Conservation (phyloP, 2,329 filamentous ascomycete species). For the Cladophialophora psammophila region DNA sequence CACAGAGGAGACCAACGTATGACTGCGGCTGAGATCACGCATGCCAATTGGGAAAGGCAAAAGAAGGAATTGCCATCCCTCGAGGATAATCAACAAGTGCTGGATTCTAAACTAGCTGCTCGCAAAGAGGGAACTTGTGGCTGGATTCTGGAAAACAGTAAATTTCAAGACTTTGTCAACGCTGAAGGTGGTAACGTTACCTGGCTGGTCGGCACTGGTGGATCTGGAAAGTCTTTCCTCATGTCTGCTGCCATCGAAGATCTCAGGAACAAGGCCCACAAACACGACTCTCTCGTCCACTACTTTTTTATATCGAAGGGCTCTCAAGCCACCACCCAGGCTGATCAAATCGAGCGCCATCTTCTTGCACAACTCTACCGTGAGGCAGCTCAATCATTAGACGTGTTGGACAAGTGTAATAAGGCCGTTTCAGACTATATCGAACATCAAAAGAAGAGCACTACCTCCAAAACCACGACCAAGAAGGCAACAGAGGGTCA, state of each 20-base stretch:
- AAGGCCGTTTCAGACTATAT: background rate
- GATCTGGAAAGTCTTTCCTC: constrained; percentile 4
- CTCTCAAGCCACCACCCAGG: background rate
- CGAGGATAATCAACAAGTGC: constrained; percentile 5
- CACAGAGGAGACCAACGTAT: background rate
- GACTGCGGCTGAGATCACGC: constrained; percentile 3
- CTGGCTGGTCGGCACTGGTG: background rate
- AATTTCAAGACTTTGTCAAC: background rate
- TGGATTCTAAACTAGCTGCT: background rate
- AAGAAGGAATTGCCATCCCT: constrained; percentile 1
- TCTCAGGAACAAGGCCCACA: background rate
- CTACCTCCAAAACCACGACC: background rate
- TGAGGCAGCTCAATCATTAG: background rate
- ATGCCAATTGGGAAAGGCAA: constrained; percentile 1
- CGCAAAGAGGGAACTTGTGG: background rate
- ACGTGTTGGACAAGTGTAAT: background rate
- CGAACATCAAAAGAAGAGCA: background rate
- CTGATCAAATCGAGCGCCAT: constrained; percentile 3
- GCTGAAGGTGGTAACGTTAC: constrained; percentile 1
- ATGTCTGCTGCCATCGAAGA: background rate
- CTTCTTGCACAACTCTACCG: background rate
- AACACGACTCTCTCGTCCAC: background rate
- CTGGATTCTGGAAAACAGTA: constrained; percentile 1
- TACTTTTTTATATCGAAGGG: constrained; percentile 1
- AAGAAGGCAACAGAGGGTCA: background rate